These are phyloP conservation scores for Solanum ossicruentum DNA, from an alignment of 257 asterid genomes.

Conservation along the genomic window DNA sequence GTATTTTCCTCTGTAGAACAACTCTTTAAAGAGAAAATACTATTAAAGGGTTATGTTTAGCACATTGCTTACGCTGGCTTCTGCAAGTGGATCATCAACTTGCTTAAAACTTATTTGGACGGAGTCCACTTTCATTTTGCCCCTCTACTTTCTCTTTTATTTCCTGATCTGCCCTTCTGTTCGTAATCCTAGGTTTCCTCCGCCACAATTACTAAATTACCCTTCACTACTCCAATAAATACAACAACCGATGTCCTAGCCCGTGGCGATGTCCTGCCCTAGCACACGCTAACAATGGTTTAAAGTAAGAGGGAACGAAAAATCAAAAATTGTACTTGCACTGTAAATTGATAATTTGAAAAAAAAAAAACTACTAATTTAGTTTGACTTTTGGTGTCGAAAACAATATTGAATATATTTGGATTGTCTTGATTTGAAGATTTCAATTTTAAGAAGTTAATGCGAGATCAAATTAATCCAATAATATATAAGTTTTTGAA, in stretches of 20 bases:
- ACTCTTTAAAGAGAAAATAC: not conserved
- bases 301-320: no score
- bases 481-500: no score
- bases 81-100: slow-evolving; percentile 66
- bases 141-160: slow-evolving; percentile 9
- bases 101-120: slow-evolving; percentile 30
- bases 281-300: not conserved
- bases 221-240: not conserved
- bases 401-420: no score
- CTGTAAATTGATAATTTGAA: no score
- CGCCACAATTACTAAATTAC: not conserved
- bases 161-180: slow-evolving; percentile 10
- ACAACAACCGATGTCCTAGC: not conserved
- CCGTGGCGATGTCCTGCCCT: not conserved
- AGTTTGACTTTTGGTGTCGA: no score
- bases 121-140: slow-evolving; percentile 4
- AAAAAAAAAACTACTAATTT: no score
- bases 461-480: no score
- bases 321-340: no score
- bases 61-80: slow-evolving; percentile 15
- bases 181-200: slow-evolving; percentile 5
- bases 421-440: no score
- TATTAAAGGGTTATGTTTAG: not conserved
- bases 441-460: no score
- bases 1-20: slow-evolving; percentile 18